Evolutionary conservation across 1,284 basidiomycete species (phyloP).

Genomic region (Ustilago nuda): DNA sequence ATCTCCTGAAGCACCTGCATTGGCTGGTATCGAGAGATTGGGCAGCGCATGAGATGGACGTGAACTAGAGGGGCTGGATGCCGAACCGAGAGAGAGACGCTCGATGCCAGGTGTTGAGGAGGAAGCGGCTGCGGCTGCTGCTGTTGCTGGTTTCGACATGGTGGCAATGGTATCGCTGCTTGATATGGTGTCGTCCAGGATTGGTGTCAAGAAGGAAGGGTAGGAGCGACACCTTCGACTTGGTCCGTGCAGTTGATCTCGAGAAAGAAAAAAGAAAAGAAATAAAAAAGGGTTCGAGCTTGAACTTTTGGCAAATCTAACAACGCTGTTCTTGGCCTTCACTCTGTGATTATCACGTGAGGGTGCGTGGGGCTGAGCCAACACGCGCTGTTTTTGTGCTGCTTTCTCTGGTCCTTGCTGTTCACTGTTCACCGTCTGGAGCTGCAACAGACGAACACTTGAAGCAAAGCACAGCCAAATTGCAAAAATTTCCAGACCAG

Average conservation of each 20-base stretch:
- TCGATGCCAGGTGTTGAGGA: slow-evolving; percentile 29
- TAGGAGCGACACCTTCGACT: slow-evolving; percentile 2
- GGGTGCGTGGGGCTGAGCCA: slow-evolving; percentile 30
- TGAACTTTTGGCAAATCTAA: slow-evolving; percentile 14
- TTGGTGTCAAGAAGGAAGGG: background rate
- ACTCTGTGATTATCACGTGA: slow-evolving; percentile 40
- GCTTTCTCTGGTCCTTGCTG: slow-evolving; percentile 12
- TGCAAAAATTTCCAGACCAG: slow-evolving; percentile 5
- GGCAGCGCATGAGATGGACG: slow-evolving; percentile 47
- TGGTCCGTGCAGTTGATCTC: slow-evolving; percentile 21
- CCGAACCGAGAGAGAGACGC: slow-evolving; percentile 39
- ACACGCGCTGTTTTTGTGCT: slow-evolving; percentile 40
- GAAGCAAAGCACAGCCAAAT: slow-evolving; percentile 1
- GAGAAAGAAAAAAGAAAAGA: too few relatives aligned
- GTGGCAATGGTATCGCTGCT: background rate
- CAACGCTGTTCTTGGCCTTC: slow-evolving; percentile 19
- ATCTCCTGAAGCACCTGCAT: slow-evolving; percentile 14
- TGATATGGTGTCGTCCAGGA: background rate
- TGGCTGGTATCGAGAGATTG: slow-evolving; percentile 14
- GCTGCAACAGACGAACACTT: slow-evolving; percentile 7
- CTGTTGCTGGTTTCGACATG: slow-evolving; percentile 30
- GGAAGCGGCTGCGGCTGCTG: slow-evolving; percentile 14
- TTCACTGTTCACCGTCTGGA: background rate
- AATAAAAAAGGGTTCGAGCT: background rate
- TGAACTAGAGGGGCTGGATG: slow-evolving; percentile 19